Conservation (phyloP, 352 stramenopile species). For the Pythium inflatum region DNA sequence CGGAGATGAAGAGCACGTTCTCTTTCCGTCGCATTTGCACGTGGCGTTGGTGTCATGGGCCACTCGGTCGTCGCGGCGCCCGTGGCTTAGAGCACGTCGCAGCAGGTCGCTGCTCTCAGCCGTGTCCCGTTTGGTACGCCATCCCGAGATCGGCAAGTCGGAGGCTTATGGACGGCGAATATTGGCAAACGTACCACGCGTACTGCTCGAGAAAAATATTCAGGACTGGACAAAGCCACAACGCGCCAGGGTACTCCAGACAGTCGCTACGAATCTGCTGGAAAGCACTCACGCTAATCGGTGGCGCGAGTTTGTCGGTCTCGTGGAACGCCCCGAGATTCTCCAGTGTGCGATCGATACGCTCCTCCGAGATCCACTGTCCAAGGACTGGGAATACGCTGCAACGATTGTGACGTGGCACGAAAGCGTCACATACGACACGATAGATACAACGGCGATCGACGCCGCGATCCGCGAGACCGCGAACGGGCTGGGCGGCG, state of each 20-base stretch:
- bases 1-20: background rate
- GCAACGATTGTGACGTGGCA: slow-evolving; percentile 52
- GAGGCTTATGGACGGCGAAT: background rate
- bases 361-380: slow-evolving; percentile 12
- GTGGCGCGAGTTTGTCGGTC: slow-evolving; percentile 32
- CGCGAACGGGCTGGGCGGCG: slow-evolving; percentile 28
- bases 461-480: slow-evolving; percentile 30
- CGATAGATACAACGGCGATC: slow-evolving; percentile 22
- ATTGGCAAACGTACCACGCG: background rate
- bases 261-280: background rate
- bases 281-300: background rate
- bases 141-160: background rate
- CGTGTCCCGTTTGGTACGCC: background rate
- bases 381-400: slow-evolving; percentile 17
- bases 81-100: slow-evolving; percentile 12
- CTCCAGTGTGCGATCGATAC: slow-evolving; percentile 31
- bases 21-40: slow-evolving; percentile 21
- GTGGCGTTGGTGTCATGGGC: slow-evolving; percentile 16
- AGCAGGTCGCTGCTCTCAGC: background rate
- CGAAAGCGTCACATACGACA: slow-evolving; percentile 38
- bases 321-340: slow-evolving; percentile 26
- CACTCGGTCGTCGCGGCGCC: background rate
- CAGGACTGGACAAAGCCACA: background rate
- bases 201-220: background rate
- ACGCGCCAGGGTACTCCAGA: slow-evolving; percentile 3